A percentile compares a stretch with the other conserved stretches of the same genome.
These are phyloP conservation scores for Fusarium mangiferae DNA, from an alignment of 2,329 filamentous ascomycete genomes.

Conservation along the genomic window DNA sequence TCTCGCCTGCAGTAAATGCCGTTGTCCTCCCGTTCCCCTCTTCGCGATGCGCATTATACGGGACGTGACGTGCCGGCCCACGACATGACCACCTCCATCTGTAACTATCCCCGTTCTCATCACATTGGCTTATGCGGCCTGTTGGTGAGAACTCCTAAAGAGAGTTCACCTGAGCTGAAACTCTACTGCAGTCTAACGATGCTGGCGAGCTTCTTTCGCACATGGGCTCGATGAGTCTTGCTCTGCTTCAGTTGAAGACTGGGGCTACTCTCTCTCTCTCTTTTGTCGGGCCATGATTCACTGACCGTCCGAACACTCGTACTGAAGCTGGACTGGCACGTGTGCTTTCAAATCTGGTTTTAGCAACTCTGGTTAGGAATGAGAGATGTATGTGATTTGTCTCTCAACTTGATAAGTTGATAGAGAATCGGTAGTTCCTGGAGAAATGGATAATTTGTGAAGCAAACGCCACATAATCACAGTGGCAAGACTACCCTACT, in stretches of 20 bases:
- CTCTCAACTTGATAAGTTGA: not conserved
- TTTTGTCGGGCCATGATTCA: not conserved
- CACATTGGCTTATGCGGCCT: not conserved
- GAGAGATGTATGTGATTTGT: not conserved
- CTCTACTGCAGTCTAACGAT: too few relatives aligned
- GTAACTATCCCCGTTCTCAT: not conserved
- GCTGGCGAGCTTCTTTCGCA: not conserved
- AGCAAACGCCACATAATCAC: not conserved
- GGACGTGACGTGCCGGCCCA: conserved; percentile 11
- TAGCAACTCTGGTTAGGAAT: not conserved
- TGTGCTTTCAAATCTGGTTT: not conserved
- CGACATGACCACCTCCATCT: conserved; percentile 3
- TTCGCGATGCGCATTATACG: conserved; percentile 9
- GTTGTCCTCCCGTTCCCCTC: conserved; percentile 11
- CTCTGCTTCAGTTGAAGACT: not conserved
- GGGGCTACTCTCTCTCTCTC: not conserved
- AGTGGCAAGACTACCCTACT: not conserved
- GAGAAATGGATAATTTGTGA: not conserved
- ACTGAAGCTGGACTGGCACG: too few relatives aligned
- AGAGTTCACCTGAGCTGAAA: too few relatives aligned
- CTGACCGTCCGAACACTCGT: not conserved
- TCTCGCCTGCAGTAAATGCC: conserved; percentile 24
- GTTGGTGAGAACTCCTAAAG: not conserved
- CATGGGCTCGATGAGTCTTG: not conserved
- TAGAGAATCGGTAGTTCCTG: not conserved